Evolutionary conservation across 352 stramenopile genomes (phyloP), one percentile per base, ranked within the genome.

Genomic region (Pythium graminicola): DNA sequence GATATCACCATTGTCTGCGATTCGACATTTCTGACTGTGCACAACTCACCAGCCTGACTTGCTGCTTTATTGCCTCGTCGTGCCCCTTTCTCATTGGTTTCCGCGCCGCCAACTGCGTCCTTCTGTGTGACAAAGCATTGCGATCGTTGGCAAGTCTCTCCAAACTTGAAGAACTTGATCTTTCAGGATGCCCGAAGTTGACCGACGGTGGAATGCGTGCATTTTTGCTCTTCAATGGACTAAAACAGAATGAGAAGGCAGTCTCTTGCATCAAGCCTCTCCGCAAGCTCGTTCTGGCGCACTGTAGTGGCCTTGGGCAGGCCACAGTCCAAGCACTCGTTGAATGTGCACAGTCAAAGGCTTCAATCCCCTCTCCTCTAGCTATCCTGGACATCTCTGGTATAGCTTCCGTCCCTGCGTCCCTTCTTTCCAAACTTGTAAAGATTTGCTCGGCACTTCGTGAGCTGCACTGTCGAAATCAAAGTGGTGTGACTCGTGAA

Each of bases 11-110:
- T 24, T 33, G 87, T 10, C n/a, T 35, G 9, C 63, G 59, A 9
- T 35, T 90, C 9, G 76, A 93, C 43, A 57, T 93, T 17, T 83
- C 77, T 1, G 72, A 68, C 2, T 87, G 77, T 28, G 41, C 20
- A 3, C 50, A 24, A 1, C 45, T 90, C 27, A 87, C 79, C 6
- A 73, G 71, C 26, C 64, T 89, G 6, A 69, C 63, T 19, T 86
- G 70, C 38, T 72, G 64, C 13, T 87, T 70, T 62, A 76, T 93
- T 24, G 64, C 73, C n/a, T 67, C 77, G 2, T 69, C 73, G 1
- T 88, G 73, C 65, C 79, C 81, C 31, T 62, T 76, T 31, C 48
- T 93, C 10, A 36, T 60, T 13, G 68, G 48, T 17, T 40, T 93
- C 20, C 72, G 76, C 10, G 62, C 63, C 14, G 66, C 73, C 1